These are phyloP conservation scores for Hypoxylon sp. DNA, from an alignment of 2,329 filamentous ascomycete genomes.

Conservation along the genomic window DNA sequence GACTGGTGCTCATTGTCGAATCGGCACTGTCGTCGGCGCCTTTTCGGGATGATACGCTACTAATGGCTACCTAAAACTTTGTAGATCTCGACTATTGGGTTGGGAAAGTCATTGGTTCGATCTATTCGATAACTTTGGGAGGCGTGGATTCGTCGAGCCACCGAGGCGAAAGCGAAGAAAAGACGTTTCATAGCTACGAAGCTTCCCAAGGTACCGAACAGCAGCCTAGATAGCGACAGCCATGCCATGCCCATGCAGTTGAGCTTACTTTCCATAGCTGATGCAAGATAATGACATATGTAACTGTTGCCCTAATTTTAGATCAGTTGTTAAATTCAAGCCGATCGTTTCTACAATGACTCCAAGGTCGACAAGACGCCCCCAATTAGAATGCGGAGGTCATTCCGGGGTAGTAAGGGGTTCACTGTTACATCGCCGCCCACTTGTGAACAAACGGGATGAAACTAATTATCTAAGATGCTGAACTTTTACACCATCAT, in stretches of 20 bases:
- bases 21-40: conserved; percentile 31
- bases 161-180: conserved; percentile 5
- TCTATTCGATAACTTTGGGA: conserved; percentile 3
- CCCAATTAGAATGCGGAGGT: conserved; percentile 24
- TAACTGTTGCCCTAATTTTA: conserved; percentile 31
- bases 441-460: conserved; percentile 8
- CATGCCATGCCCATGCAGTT: conserved; percentile 8
- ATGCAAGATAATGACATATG: conserved; percentile 1
- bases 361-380: background rate
- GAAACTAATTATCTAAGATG: no score
- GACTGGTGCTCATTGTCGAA: conserved; percentile 22
- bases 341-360: conserved; percentile 5
- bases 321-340: conserved; percentile 28
- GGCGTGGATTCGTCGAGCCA: background rate
- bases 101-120: background rate
- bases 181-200: conserved; percentile 7
- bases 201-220: background rate
- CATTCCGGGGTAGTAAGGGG: conserved; percentile 10
- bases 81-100: conserved; percentile 30
- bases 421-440: conserved; percentile 25
- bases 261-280: background rate
- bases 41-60: conserved; percentile 30
- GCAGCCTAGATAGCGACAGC: conserved; percentile 30
- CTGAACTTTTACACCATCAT: conserved; percentile 3
- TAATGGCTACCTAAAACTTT: conserved; percentile 12